phyloP scores from a whole-genome alignment of 225 moss, liverwort and hornwort genomes.

The Pseudoscleropodium purum region DNA sequence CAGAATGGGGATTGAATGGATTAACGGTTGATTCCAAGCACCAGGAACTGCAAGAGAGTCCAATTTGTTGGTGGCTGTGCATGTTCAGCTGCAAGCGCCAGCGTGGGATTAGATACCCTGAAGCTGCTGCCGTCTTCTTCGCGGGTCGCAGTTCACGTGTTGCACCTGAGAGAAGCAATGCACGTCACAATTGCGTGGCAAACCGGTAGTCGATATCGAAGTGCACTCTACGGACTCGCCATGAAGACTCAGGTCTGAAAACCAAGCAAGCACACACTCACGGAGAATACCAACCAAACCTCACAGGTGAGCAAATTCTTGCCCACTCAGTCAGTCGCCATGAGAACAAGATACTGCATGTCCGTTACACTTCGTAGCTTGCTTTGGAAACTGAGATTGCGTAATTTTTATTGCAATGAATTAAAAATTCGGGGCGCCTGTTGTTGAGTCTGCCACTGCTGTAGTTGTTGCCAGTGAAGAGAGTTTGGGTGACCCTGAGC shows the following conservation, averaged over 20 bases:
- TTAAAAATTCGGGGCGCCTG: not conserved
- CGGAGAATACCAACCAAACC: not conserved
- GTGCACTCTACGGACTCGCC: not conserved
- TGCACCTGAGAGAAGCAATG: not conserved
- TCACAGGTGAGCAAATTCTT: not conserved
- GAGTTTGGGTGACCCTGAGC: not conserved
- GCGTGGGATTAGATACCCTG: not conserved
- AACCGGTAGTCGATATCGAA: not conserved
- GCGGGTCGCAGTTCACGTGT: not conserved
- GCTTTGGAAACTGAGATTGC: not conserved
- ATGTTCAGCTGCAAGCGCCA: not conserved
- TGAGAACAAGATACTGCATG: not conserved
- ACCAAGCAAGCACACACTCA: not conserved
- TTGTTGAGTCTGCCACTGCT: not conserved
- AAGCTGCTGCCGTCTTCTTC: not conserved
- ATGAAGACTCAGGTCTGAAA: not conserved
- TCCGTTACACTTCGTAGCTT: conserved; percentile 4
- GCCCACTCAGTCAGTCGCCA: not conserved
- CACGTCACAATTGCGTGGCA: not conserved
- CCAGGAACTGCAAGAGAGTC: not conserved
- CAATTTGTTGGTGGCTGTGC: not conserved
- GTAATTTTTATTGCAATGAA: not conserved
- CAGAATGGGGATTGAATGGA: not conserved
- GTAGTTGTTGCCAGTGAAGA: not conserved
- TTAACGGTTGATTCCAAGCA: not conserved